Percentiles rank a stretch among this genome's conserved stretches.
phyloP scores from a whole-genome alignment of 805 yeast species.

The Myxozyma melibiosi region DNA sequence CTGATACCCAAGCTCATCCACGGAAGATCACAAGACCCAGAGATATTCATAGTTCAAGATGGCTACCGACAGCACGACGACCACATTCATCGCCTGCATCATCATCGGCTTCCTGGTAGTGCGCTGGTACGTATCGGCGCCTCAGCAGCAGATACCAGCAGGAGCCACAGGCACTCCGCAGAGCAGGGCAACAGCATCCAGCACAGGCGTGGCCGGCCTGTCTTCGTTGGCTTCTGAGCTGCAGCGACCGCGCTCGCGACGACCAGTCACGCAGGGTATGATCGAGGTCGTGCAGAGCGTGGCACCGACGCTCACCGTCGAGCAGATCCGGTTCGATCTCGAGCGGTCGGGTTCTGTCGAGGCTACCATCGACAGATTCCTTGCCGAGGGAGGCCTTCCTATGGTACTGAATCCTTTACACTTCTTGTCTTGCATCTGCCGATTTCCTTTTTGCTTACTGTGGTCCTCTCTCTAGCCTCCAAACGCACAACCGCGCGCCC shows the following conservation, averaged over 20 bases:
- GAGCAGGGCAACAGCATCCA: background rate
- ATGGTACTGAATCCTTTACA: background rate
- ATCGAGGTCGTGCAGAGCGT: slow-evolving; percentile 80
- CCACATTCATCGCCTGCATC: slow-evolving; percentile 34
- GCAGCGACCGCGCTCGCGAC: slow-evolving; percentile 4
- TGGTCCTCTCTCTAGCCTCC: slow-evolving; percentile 12
- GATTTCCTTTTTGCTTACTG: background rate
- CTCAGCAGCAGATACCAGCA: background rate
- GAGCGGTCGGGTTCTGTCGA: slow-evolving; percentile 80
- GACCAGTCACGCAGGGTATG: slow-evolving; percentile 55
- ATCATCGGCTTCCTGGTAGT: slow-evolving; percentile 33
- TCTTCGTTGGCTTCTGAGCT: no score
- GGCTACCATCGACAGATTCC: slow-evolving; percentile 69
- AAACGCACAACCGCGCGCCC: background rate
- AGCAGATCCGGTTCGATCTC: slow-evolving; percentile 73
- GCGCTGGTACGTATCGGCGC: slow-evolving; percentile 32
- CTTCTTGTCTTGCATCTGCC: background rate
- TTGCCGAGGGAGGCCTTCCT: slow-evolving; percentile 64
- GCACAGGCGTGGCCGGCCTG: no score
- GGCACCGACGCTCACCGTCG: slow-evolving; percentile 70
- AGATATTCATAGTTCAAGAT: no score
- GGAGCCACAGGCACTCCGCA: background rate
- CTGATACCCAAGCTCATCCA: no score
- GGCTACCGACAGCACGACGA: slow-evolving; percentile 31
- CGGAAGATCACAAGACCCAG: no score